phyloP scores from a whole-genome alignment of 192 early-diverging fungal species.

The Coemansia sp. region DNA sequence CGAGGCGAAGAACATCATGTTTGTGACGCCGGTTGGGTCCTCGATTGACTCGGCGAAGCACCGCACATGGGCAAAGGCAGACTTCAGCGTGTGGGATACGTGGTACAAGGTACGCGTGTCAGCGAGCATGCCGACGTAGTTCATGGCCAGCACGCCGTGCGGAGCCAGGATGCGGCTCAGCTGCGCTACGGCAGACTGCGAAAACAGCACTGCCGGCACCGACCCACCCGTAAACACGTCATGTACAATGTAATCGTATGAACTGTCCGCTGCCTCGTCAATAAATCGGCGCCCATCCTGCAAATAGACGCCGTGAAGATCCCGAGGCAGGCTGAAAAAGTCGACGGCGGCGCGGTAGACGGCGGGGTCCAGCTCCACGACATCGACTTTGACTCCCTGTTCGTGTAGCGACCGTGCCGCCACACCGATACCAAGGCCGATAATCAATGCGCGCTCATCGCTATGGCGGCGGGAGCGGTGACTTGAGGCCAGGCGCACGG shows the following conservation, averaged over 20 bases:
- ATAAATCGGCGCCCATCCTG: constrained; percentile 78
- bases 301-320: constrained; percentile 58
- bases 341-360: constrained; percentile 67
- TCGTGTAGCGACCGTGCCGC: constrained; percentile 65
- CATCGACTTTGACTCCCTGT: constrained; percentile 64
- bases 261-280: constrained; percentile 48
- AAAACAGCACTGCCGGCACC: constrained; percentile 71
- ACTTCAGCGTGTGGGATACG: constrained; percentile 62
- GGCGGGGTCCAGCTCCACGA: constrained; percentile 83
- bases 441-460: constrained; percentile 54
- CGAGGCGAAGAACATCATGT: constrained; percentile 72
- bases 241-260: constrained; percentile 86
- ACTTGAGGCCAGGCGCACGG: constrained; percentile 58
- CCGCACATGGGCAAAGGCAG: constrained; percentile 66
- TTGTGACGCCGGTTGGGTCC: constrained; percentile 53
- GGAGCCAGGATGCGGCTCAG: constrained; percentile 67
- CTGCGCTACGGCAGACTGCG: constrained; percentile 66
- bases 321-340: constrained; percentile 66
- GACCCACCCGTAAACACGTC: constrained; percentile 94
- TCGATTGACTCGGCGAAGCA: constrained; percentile 63
- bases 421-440: constrained; percentile 83
- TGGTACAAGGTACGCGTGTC: constrained; percentile 58
- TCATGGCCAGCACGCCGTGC: constrained; percentile 81
- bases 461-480: constrained; percentile 8
- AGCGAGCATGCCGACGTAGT: constrained; percentile 70